These are phyloP conservation scores for Lobosporangium transversale DNA, from an alignment of 192 early-diverging fungal species.

Conservation along the genomic window DNA sequence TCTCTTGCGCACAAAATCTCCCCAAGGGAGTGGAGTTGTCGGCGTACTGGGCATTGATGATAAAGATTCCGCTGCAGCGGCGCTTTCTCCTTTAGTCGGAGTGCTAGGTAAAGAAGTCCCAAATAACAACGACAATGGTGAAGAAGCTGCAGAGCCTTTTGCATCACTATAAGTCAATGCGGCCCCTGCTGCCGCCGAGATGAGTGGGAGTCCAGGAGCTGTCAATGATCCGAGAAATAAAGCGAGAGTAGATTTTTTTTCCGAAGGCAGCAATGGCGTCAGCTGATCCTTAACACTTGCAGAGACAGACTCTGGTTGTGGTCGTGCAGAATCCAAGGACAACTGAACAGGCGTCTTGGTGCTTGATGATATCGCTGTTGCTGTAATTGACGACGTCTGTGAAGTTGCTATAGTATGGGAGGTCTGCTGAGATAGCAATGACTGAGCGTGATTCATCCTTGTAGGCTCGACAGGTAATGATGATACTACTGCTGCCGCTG, in stretches of 20 bases:
- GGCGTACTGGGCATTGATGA: not conserved
- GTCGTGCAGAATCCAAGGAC: constrained; percentile 10
- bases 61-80: not conserved
- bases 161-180: not conserved
- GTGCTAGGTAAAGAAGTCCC: too few species aligned
- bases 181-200: not conserved
- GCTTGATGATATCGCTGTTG: not conserved
- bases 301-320: not conserved
- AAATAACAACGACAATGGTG: too few species aligned
- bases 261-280: constrained; percentile 4
- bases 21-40: not conserved
- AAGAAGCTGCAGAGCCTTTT: too few species aligned
- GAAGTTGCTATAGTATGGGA: not conserved
- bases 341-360: not conserved
- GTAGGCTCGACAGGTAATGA: not conserved
- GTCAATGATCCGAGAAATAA: constrained; percentile 10
- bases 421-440: constrained; percentile 22
- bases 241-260: constrained; percentile 13
- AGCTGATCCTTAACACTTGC: constrained; percentile 2
- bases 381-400: not conserved
- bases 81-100: too few species aligned
- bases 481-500: not conserved
- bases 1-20: not conserved
- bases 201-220: constrained; percentile 9
- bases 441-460: constrained; percentile 18